Conservation (phyloP, 345 rosid genomes). For the Turritis glabra region DNA sequence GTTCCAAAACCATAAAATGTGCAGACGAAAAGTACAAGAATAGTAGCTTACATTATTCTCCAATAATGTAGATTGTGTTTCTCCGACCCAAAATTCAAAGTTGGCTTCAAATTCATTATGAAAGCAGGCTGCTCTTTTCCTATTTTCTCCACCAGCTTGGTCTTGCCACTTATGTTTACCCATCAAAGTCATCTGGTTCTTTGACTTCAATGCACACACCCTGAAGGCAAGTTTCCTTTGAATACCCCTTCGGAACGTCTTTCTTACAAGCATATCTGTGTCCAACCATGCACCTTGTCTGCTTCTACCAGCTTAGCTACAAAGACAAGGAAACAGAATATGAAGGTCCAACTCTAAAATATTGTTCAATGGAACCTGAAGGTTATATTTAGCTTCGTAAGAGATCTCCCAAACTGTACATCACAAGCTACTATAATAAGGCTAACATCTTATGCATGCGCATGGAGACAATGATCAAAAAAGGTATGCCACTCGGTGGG, state of each 20-base stretch:
- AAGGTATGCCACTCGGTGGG: not conserved
- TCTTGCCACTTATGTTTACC: constrained; percentile 3
- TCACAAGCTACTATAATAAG: constrained; percentile 13
- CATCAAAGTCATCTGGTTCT: constrained; percentile 3
- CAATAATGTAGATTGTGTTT: constrained; percentile 11
- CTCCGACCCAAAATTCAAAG: constrained; percentile 14
- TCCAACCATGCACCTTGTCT: constrained; percentile 10
- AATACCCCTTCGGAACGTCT: not conserved
- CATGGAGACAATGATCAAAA: not conserved
- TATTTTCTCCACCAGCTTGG: constrained; percentile 12
- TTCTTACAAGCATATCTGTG: not conserved
- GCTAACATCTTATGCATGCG: not conserved
- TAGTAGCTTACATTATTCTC: constrained; percentile 24
- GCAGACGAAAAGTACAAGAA: constrained; percentile 7
- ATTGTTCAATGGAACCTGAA: too few species aligned
- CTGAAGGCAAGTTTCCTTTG: not conserved
- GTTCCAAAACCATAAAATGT: constrained; percentile 7
- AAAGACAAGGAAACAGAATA: constrained; percentile 7
- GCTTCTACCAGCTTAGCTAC: constrained; percentile 18
- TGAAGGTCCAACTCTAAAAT: constrained; percentile 19
- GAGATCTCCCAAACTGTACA: not conserved
- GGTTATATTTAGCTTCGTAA: constrained; percentile 3
- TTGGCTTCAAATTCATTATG: not conserved
- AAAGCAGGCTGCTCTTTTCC: constrained; percentile 13
- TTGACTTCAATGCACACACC: constrained; percentile 14